phyloP scores from a whole-genome alignment of 495 filamentous ascomycete genomes.

The Clavariopsis aquatica region DNA sequence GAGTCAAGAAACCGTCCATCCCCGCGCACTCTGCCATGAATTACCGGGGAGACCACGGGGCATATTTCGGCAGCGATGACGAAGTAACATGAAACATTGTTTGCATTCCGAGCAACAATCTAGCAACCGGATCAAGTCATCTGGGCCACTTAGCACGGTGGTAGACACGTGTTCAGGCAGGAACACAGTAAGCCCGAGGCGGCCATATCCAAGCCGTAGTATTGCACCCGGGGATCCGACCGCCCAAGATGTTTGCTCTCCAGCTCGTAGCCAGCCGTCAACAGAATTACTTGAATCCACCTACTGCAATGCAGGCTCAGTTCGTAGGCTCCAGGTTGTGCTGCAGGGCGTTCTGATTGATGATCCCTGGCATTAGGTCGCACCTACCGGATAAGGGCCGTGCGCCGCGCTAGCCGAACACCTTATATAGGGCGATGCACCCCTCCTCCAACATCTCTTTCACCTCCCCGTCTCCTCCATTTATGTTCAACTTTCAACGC shows the following conservation, averaged over 20 bases:
- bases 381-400: not conserved
- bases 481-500: conserved; percentile 14
- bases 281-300: not conserved
- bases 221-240: not conserved
- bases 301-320: not conserved
- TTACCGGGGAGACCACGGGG: not conserved
- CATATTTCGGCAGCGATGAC: not conserved
- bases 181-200: conserved; percentile 16
- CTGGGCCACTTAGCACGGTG: not conserved
- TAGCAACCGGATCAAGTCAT: conserved; percentile 7
- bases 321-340: not conserved
- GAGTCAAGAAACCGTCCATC: not conserved
- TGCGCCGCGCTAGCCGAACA: not conserved
- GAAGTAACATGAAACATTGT: conserved; percentile 16
- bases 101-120: conserved; percentile 25
- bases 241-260: not conserved
- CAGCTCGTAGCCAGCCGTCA: not conserved
- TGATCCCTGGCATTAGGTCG: not conserved
- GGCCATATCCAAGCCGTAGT: not conserved
- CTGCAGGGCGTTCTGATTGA: not conserved
- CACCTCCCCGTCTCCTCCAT: conserved; percentile 28
- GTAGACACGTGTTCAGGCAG: conserved; percentile 32
- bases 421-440: not conserved
- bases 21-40: not conserved
- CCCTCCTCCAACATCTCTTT: conserved; percentile 9